phyloP scores from a whole-genome alignment of 371 early-diverging fungal species.

The Rhizopus microsporus region DNA sequence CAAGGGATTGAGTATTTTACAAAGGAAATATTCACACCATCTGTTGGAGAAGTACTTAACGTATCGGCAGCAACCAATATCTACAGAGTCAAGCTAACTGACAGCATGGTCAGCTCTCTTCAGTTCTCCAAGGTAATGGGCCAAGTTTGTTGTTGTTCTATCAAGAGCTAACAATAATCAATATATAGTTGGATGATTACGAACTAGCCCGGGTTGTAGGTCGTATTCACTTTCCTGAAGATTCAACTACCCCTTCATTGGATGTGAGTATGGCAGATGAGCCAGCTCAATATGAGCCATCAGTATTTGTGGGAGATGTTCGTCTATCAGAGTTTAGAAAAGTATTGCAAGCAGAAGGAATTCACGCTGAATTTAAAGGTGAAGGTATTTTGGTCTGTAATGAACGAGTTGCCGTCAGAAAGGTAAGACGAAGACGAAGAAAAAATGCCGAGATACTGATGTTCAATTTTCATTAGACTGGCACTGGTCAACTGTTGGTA shows the following conservation, averaged over 20 bases:
- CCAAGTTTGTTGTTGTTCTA: background rate
- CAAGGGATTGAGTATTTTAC: slow-evolving; percentile 65
- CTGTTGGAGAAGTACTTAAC: slow-evolving; percentile 79
- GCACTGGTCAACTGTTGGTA: slow-evolving; percentile 56
- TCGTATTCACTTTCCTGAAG: slow-evolving; percentile 65
- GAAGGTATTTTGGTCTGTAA: slow-evolving; percentile 88
- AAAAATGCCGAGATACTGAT: background rate
- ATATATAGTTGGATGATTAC: slow-evolving; percentile 67
- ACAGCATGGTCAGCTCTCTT: slow-evolving; percentile 82
- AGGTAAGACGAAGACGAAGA: slow-evolving; percentile 32
- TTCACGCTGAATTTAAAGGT: slow-evolving; percentile 78
- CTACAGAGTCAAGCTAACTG: slow-evolving; percentile 79
- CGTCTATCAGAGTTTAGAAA: slow-evolving; percentile 80
- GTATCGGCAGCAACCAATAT: slow-evolving; percentile 88
- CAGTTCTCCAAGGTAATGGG: slow-evolving; percentile 65
- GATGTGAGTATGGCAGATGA: slow-evolving; percentile 64
- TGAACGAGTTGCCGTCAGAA: slow-evolving; percentile 73
- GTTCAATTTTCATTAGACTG: slow-evolving; percentile 35
- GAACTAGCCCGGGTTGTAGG: slow-evolving; percentile 77
- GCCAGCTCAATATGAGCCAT: slow-evolving; percentile 49
- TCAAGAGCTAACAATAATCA: background rate
- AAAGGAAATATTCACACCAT: slow-evolving; percentile 82
- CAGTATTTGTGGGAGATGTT: slow-evolving; percentile 86
- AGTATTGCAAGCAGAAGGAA: slow-evolving; percentile 72
- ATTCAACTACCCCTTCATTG: slow-evolving; percentile 74